A percentile compares a stretch with the other conserved stretches of the same genome.
phyloP scores from a whole-genome alignment of 2,329 filamentous ascomycete genomes.

The Phaeoacremonium minimum region DNA sequence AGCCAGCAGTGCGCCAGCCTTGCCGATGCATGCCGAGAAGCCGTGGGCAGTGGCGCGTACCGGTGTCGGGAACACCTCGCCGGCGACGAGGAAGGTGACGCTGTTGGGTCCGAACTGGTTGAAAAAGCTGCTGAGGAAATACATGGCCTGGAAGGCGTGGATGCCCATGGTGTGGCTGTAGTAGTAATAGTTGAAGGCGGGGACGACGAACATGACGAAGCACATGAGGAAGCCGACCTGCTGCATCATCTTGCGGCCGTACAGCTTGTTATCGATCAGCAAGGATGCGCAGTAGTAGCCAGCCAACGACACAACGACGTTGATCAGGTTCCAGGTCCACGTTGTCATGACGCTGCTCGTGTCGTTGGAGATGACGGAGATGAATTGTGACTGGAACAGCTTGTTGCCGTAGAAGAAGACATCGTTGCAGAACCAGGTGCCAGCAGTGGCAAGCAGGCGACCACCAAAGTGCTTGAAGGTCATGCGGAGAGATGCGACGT shows the following conservation, averaged over 20 bases:
- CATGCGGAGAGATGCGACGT: conserved; percentile 73
- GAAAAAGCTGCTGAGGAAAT: conserved; percentile 97
- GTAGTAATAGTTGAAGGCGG: conserved; percentile 83
- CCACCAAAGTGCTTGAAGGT: conserved; percentile 82
- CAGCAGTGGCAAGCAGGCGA: conserved; percentile 80
- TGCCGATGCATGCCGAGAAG: conserved; percentile 87
- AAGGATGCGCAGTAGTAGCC: conserved; percentile 91
- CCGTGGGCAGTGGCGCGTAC: conserved; percentile 92
- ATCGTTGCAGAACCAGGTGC: conserved; percentile 93
- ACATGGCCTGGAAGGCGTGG: conserved; percentile 94
- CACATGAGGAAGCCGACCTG: conserved; percentile 88
- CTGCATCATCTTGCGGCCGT: conserved; percentile 95
- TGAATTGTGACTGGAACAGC: conserved; percentile 91
- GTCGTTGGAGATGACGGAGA: conserved; percentile 69
- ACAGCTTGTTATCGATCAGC: conserved; percentile 92
- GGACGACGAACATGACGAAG: conserved; percentile 90
- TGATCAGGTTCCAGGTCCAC: conserved; percentile 92
- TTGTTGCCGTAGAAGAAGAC: conserved; percentile 99
- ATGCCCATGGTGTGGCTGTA: conserved; percentile 70
- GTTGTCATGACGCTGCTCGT: conserved; percentile 73
- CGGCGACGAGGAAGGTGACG: conserved; percentile 93
- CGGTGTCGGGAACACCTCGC: conserved; percentile 93
- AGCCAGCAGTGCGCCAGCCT: conserved; percentile 81
- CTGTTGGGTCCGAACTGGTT: conserved; percentile 98
- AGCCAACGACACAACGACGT: conserved; percentile 77